Evolutionary conservation across 1,139 yeast species (phyloP).

Genomic region (Yamadazyma blattariae): DNA sequence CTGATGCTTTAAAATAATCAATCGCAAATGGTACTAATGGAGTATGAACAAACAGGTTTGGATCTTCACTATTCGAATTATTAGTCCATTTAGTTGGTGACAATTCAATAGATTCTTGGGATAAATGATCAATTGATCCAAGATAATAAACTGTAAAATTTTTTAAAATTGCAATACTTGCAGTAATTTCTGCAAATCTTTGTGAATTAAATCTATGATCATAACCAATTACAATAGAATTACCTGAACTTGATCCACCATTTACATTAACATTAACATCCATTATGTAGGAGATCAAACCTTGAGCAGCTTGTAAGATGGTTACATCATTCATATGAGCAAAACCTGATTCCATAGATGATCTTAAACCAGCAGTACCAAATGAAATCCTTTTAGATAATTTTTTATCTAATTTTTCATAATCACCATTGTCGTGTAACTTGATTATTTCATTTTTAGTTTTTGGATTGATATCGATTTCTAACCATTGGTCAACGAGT

Average conservation of each 20-base stretch:
- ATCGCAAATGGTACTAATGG: constrained; percentile 92
- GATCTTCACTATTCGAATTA: constrained; percentile 5
- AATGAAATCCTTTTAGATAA: constrained; percentile 64
- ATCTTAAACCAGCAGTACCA: constrained; percentile 91
- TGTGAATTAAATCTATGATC: constrained; percentile 85
- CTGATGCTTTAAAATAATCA: constrained; percentile 58
- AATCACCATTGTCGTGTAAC: constrained; percentile 40
- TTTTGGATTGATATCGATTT: constrained; percentile 46
- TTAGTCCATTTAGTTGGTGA: constrained; percentile 9
- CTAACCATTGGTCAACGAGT: constrained; percentile 49
- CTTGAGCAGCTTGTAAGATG: constrained; percentile 89
- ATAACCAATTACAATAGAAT: constrained; percentile 75
- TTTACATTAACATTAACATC: too few relatives aligned
- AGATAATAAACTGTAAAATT: constrained; percentile 71
- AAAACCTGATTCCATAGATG: constrained; percentile 89
- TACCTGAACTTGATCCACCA: constrained; percentile 8
- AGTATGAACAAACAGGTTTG: constrained; percentile 60
- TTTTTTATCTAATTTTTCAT: constrained; percentile 48
- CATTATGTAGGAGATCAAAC: constrained; percentile 63
- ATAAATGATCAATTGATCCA: constrained; percentile 35
- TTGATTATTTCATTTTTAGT: constrained; percentile 55
- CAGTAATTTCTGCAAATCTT: constrained; percentile 76
- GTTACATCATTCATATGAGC: constrained; percentile 88
- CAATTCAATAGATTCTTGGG: constrained; percentile 25
- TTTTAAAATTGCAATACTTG: constrained; percentile 64